Base-by-base conservation (phyloP, 768 basidiomycete genomes). In the Lenzites betulinus region DNA sequence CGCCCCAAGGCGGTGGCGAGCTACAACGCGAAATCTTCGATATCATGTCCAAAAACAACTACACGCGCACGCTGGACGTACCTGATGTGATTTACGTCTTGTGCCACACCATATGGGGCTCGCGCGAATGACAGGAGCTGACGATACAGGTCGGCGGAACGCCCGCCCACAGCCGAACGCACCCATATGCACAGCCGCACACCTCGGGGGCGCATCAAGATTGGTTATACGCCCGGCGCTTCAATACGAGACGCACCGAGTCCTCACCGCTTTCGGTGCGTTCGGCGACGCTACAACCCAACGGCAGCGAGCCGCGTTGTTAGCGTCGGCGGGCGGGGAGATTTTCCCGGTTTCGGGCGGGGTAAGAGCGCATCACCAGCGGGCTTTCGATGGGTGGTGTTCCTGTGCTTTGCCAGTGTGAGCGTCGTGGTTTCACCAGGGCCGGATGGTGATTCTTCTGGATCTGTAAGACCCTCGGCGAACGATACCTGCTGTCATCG, bases 111-210 rank as follows among this genome's bases (percentile, higher is more conserved):
- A 33, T 16, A 53, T 3, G 12, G n/a, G 12, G 4, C 3, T 33
- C 18, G 26, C 26, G 25, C 18, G 30, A 43, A n/a, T 18, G 22
- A 30, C 15, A 20, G 22, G 22, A 26, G n/a, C 44, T 25, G 23
- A 25, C 23, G 23, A 26, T 25, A 26, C 12, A 23, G 4, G 23
- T 15, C 7, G 18, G 35, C 46, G 55, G 35, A n/a, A 23, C 46
- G 55, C 47, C 6, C 38, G 39, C 50, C 30, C 50, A 5, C 26
- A 16, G 25, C 26, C 28, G 48, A n/a, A 49, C 33, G 20, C 51
- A 22, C 42, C n/a, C n/a, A 38, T n/a, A 23, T 30, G 59, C 60
- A 61, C 49, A 54, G 54, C 60, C 54, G 48, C 54, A 42, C n/a
- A 22, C 11, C 30, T n/a, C 51, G 42, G 30, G 3, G 18, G 33